Conservation (phyloP, 805 yeast species). For the Saccharomycopsis guyanensis region DNA sequence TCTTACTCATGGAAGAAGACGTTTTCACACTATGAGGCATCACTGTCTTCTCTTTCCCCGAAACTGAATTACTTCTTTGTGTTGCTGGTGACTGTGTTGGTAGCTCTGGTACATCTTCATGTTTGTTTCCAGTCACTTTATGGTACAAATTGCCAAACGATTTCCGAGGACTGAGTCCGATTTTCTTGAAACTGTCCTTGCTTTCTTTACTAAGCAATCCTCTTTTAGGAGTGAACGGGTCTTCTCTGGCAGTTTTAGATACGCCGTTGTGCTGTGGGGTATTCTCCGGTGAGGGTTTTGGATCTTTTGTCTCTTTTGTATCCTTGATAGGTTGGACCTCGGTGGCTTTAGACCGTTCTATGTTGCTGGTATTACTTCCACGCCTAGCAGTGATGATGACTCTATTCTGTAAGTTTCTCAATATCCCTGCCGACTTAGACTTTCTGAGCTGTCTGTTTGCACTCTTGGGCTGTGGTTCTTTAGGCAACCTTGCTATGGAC, state of each 20-base stretch:
- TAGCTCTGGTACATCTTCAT: not conserved
- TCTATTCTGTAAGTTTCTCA: conserved; percentile 4
- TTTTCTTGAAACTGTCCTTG: no score
- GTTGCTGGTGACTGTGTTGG: not conserved
- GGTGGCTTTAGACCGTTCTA: no score
- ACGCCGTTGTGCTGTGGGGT: no score
- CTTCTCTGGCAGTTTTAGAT: no score
- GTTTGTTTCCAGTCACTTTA: not conserved
- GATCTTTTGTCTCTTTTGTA: no score
- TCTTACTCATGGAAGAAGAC: not conserved
- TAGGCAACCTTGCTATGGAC: not conserved
- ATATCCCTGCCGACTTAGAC: conserved; percentile 10
- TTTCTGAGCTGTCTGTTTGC: conserved; percentile 1
- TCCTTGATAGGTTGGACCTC: no score
- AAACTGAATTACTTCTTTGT: not conserved
- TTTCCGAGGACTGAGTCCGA: conserved; percentile 2
- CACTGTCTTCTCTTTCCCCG: not conserved
- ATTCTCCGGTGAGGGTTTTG: no score
- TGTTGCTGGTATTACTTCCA: not conserved
- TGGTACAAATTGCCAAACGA: conserved; percentile 4
- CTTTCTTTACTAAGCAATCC: no score
- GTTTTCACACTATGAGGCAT: not conserved
- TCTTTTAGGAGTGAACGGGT: no score
- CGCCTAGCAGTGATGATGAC: not conserved
- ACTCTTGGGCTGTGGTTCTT: no score